Evolutionary conservation across 106 monocot species (phyloP).

Genomic region (Phalaenopsis aphrodite): DNA sequence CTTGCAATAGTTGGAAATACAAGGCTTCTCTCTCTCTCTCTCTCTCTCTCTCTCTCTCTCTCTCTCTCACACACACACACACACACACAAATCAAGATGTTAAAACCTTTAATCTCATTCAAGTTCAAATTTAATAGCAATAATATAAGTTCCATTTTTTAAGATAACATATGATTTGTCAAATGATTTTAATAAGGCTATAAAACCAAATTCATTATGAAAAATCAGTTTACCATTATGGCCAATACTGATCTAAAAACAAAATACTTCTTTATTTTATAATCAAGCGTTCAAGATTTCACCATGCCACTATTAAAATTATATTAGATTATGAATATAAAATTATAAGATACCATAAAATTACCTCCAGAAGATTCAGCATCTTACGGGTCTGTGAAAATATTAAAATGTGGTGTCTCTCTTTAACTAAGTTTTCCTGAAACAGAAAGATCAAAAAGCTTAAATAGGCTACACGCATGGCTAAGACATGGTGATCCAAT

Average conservation of each 20-base stretch:
- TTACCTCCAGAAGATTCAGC: slow-evolving; percentile 87
- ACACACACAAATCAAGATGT: neutral
- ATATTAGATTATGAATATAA: neutral
- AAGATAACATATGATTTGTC: neutral
- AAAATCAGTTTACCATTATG: neutral
- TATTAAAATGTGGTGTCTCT: slow-evolving; percentile 69
- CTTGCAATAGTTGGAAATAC: too few relatives aligned
- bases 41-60: neutral
- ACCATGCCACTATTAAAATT: neutral
- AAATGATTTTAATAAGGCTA: neutral
- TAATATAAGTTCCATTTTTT: neutral
- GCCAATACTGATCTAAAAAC: neutral
- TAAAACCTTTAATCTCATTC: neutral
- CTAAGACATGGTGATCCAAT: neutral
- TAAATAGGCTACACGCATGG: neutral
- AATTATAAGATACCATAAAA: neutral
- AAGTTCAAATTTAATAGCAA: neutral
- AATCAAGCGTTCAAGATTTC: neutral
- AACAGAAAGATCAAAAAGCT: slow-evolving; percentile 9
- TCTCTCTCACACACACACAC: neutral
- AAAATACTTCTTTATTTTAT: neutral
- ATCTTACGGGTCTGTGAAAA: slow-evolving; percentile 99
- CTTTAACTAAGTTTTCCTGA: slow-evolving; percentile 73
- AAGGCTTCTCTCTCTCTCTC: neutral
- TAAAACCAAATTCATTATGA: neutral